Conservation (phyloP, 345 rosid genomes). For the Cardamine chenopodiifolia region DNA sequence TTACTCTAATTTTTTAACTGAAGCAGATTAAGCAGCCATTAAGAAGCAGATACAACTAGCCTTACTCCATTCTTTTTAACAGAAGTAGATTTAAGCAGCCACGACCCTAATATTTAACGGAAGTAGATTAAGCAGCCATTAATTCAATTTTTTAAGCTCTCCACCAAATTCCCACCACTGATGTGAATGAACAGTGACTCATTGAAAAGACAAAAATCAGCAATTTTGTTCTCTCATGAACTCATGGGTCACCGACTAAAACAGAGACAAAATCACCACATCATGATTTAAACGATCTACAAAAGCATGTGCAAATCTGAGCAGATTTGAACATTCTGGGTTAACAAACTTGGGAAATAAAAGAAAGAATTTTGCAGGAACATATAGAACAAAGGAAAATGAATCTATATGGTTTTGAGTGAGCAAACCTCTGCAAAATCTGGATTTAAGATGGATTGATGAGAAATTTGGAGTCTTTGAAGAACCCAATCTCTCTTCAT, state of each 20-base stretch:
- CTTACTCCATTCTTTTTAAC: constrained; percentile 1
- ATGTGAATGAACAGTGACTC: not conserved
- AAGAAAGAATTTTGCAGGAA: not conserved
- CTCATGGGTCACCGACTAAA: constrained; percentile 37
- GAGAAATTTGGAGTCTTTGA: constrained; percentile 17
- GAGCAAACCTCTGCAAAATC: constrained; percentile 37
- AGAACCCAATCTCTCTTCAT: constrained; percentile 21
- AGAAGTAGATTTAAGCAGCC: not conserved
- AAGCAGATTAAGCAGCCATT: constrained; percentile 26
- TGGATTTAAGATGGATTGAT: constrained; percentile 13
- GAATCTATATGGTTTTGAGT: constrained; percentile 30
- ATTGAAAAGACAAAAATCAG: constrained; percentile 16
- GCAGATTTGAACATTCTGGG: constrained; percentile 26
- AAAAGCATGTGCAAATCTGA: constrained; percentile 27
- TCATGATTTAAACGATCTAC: constrained; percentile 25
- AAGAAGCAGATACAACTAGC: constrained; percentile 19
- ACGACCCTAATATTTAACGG: not conserved
- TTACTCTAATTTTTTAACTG: constrained; percentile 13
- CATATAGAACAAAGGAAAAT: not conserved
- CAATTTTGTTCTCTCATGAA: constrained; percentile 31
- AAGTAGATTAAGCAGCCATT: constrained; percentile 21
- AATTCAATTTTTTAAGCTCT: constrained; percentile 17
- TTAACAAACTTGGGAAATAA: not conserved
- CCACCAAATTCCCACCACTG: constrained; percentile 29
- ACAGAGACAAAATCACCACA: constrained; percentile 6